Evolutionary conservation across 305 asterid genomes (phyloP).

Genomic region (Lippia alba): DNA sequence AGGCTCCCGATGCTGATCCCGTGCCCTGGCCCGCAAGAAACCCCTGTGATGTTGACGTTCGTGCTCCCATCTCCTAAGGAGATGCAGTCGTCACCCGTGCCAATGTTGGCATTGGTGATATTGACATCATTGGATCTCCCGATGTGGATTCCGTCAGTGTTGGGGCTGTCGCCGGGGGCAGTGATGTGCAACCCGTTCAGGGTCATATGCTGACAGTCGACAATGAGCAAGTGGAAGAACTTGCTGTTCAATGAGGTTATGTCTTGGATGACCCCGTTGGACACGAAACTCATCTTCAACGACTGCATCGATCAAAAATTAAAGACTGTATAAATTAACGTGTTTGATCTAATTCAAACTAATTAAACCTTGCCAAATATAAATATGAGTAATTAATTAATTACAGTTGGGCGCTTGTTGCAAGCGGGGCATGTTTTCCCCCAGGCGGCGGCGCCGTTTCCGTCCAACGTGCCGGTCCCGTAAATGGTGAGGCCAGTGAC

Average conservation of each 20-base stretch:
- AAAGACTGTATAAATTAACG: no score
- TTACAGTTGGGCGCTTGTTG: constrained; percentile 11
- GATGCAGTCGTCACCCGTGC: constrained; percentile 55
- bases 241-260: constrained; percentile 42
- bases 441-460: constrained; percentile 46
- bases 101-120: constrained; percentile 1
- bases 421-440: background rate
- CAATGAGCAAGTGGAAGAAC: constrained; percentile 35
- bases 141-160: constrained; percentile 56
- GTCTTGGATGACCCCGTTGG: constrained; percentile 8
- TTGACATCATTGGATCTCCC: constrained; percentile 20
- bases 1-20: constrained; percentile 59
- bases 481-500: constrained; percentile 22
- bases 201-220: constrained; percentile 3
- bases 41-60: constrained; percentile 22
- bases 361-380: no score
- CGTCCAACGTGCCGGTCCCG: constrained; percentile 42
- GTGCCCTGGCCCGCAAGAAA: constrained; percentile 53
- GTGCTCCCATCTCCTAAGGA: constrained; percentile 42
- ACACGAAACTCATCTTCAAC: constrained; percentile 26
- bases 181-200: constrained; percentile 19
- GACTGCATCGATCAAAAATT: no score
- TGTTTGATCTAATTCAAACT: background rate
- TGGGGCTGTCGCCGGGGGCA: constrained; percentile 48
- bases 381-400: background rate